Evolutionary conservation across 2,329 filamentous ascomycete genomes (phyloP).

Genomic region (Nemania sp.): DNA sequence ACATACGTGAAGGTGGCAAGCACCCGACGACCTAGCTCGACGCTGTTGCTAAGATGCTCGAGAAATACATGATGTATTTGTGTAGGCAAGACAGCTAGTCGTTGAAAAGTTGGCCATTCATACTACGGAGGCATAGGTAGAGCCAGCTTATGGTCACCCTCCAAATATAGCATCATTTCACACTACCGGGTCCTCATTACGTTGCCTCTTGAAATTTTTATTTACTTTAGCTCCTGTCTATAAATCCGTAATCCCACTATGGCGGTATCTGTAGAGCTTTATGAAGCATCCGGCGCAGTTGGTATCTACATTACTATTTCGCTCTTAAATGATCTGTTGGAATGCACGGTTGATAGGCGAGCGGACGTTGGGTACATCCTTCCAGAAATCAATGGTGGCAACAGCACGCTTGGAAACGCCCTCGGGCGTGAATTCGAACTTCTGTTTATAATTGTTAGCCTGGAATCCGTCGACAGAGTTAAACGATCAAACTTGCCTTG

Average conservation of each 20-base stretch:
- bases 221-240: conserved; percentile 48
- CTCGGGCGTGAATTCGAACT: conserved; percentile 99
- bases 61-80: not conserved
- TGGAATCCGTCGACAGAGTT: conserved; percentile 30
- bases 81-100: not conserved
- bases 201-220: conserved; percentile 33
- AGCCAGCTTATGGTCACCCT: not conserved
- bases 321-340: conserved; percentile 87
- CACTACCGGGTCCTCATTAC: not conserved
- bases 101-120: not conserved
- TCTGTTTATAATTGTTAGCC: conserved; percentile 68
- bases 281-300: conserved; percentile 22
- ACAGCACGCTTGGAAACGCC: conserved; percentile 95
- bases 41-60: not conserved
- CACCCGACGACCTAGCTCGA: not conserved
- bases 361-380: conserved; percentile 88
- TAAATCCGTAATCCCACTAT: conserved; percentile 42
- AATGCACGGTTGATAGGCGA: conserved; percentile 98
- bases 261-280: conserved; percentile 39
- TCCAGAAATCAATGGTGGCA: conserved; percentile 96
- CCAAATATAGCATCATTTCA: not conserved
- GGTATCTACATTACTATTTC: conserved; percentile 34
- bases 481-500: conserved; percentile 68
- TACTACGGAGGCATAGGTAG: not conserved
- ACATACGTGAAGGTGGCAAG: not conserved